Evolutionary conservation across 2,329 filamentous ascomycete genomes (phyloP), one percentile per base, ranked within the genome.

Genomic region (Sclerotinia glacialis): DNA sequence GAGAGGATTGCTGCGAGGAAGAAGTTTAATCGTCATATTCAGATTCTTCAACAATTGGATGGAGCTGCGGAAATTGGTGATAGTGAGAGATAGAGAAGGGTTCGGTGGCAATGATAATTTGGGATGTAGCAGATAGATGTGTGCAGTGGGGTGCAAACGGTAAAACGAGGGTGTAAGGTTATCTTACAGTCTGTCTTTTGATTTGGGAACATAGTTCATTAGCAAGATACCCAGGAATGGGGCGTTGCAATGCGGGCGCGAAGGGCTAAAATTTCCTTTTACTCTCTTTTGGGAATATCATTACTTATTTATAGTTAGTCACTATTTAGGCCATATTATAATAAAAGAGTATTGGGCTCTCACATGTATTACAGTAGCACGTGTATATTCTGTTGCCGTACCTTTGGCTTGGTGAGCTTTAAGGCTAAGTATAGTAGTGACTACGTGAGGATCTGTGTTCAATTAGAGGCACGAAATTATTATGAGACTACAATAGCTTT

Each of bases 1-100:
- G 50, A 65, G 53, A 69, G 69, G 40, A 47, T 71, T 18, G 34
- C 26, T 9, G 59, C 16, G 34, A 67, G 74, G 47, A 56, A 70
- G 46, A 42, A 58, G 46, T 44, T 54, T 26, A 37, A 40, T n/a
- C 49, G 42, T 21, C 52, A 68, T 14, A 46, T 61, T 56, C 31
- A 21, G 2, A 31, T n/a, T 11, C 21, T 54, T 37, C 28, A 37
- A 14, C 28, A 50, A 49, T 54, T 18, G 54, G 52, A 12, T 23
- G 16, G 28, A 50, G 42, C 18, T 26, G n/a, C 5, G 26, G 34
- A 23, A 40, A 42, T 65, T 18, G 14, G 9, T 55, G 44, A 40
- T 7, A 46, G 11, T 14, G 42, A 9, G 18, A 11, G 23, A 53
- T 12, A 34, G 50, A 18, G 28, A 14, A 40, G 5, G 44, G 40